phyloP scores from a whole-genome alignment of 352 stramenopile genomes.

The Globisporangium uncinulatum region DNA sequence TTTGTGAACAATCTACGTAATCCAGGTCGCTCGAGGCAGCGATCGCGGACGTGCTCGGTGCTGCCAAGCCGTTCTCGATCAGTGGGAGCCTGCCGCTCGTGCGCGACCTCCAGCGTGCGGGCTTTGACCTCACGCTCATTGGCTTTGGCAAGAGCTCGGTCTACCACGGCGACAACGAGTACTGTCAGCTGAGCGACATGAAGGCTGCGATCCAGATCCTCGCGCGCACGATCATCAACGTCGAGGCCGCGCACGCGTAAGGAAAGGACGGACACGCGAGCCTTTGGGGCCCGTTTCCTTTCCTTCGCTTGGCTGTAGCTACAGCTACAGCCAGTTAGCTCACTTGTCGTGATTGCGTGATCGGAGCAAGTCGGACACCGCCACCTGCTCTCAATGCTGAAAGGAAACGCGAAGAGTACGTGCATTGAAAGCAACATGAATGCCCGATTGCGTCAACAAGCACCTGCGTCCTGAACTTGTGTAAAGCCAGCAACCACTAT shows the following conservation, averaged over 20 bases:
- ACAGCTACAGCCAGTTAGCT: too few species aligned
- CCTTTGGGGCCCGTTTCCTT: too few species aligned
- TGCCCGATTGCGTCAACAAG: too few species aligned
- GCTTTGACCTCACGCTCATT: constrained; percentile 71
- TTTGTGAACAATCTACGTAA: too few species aligned
- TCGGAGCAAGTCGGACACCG: too few species aligned
- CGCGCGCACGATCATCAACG: constrained; percentile 71
- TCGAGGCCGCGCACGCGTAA: constrained; percentile 30
- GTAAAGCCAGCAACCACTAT: too few species aligned
- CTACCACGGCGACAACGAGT: constrained; percentile 93
- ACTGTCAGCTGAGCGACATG: constrained; percentile 85
- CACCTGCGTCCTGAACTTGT: too few species aligned
- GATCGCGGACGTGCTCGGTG: constrained; percentile 72
- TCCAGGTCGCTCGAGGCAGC: constrained; percentile 53
- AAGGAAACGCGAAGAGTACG: too few species aligned
- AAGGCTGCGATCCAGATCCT: constrained; percentile 85
- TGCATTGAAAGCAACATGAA: too few species aligned
- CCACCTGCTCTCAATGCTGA: too few species aligned
- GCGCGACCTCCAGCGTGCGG: constrained; percentile 67
- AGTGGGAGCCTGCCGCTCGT: constrained; percentile 79
- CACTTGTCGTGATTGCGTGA: too few species aligned
- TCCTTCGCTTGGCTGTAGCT: too few species aligned
- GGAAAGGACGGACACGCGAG: not conserved
- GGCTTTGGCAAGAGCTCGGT: constrained; percentile 77
- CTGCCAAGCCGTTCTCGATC: constrained; percentile 89